Conservation (phyloP, 768 basidiomycete species). For the Termitomyces sp. region DNA sequence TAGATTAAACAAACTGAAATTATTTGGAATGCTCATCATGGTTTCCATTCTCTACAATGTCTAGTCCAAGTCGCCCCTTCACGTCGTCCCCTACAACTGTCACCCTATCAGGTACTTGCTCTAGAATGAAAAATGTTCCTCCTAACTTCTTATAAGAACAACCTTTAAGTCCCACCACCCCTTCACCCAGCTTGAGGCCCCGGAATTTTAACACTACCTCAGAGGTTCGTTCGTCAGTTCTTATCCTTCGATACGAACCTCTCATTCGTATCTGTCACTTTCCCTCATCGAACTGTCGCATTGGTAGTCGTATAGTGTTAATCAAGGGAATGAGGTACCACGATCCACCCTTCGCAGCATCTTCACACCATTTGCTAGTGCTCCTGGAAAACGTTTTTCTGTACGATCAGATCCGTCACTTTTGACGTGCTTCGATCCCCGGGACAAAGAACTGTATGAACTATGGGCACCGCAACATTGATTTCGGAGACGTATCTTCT, state of each 20-base stretch:
- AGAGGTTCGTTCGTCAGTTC: slow-evolving; percentile 3
- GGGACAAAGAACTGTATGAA: slow-evolving; percentile 72
- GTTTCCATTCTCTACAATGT: background rate
- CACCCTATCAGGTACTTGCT: slow-evolving; percentile 8
- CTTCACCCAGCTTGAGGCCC: slow-evolving; percentile 10
- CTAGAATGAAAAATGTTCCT: background rate
- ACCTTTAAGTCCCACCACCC: slow-evolving; percentile 12
- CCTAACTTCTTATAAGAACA: slow-evolving; percentile 4
- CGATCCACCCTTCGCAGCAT: slow-evolving; percentile 25
- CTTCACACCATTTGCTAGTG: slow-evolving; percentile 19
- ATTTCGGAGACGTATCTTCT: background rate
- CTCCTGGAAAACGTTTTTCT: slow-evolving; percentile 28
- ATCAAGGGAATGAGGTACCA: slow-evolving; percentile 19
- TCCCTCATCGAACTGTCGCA: background rate
- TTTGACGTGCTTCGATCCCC: slow-evolving; percentile 68
- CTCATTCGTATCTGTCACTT: slow-evolving; percentile 3
- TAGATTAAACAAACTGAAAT: background rate
- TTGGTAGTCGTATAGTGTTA: slow-evolving; percentile 5
- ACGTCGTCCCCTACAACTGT: slow-evolving; percentile 15
- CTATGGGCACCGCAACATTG: slow-evolving; percentile 61
- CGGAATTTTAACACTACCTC: slow-evolving; percentile 3
- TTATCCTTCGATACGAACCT: background rate
- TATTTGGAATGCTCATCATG: too few relatives aligned
- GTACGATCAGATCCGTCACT: slow-evolving; percentile 65
- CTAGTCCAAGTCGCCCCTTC: slow-evolving; percentile 6